Evolutionary conservation across 257 asterid genomes (phyloP), one percentile per base, ranked within the genome.

Genomic region (Linderniella brevidens): DNA sequence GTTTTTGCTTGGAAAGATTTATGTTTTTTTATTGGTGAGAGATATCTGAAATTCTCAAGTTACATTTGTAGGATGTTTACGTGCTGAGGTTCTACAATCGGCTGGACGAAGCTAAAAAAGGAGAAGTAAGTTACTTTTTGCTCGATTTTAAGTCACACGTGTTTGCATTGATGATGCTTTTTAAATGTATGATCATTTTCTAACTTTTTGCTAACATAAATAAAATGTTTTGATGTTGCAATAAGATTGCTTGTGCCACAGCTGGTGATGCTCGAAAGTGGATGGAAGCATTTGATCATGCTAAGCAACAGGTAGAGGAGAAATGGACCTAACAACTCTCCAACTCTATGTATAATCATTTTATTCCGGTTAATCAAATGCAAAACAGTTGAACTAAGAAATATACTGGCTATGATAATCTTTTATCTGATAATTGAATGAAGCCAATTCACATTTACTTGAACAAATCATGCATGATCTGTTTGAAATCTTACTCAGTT

Each of bases 221-320:
- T 46, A 11, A 4, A 14, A 8, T 42, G 5, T n/a, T 44, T 44
- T 12, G 12, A 9, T 46, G 32, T 4, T 4, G 48, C 10, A 46
- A n/a, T n/a, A n/a, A 46, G 51, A 46, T 46, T 46, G 51, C 99
- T 68, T 81, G 94, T 72, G 84, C 71, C 49, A 55, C 75, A 18
- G 92, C 86, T 62, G 93, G 86, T 55, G 94, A 90, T 53, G 82
- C 75, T 44, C 74, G 75, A 51, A 69, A 79, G 55, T 90, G 99
- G 99, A 72, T 82, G 83, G 99, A 90, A 69, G 96, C 96, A 52
- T 90, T 85, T 85, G 92, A 86, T 75, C 86, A 65, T 19, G 99
- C 94, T 57, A 85, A 77, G 65, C 92, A 85, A 67, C 92, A 69
- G 96, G 96, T 90, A 79, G 17, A n/a, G 14, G 11, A 37, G 11